Evolutionary conservation across 2,329 filamentous ascomycete species (phyloP).

Genomic region (Alternaria triticina): DNA sequence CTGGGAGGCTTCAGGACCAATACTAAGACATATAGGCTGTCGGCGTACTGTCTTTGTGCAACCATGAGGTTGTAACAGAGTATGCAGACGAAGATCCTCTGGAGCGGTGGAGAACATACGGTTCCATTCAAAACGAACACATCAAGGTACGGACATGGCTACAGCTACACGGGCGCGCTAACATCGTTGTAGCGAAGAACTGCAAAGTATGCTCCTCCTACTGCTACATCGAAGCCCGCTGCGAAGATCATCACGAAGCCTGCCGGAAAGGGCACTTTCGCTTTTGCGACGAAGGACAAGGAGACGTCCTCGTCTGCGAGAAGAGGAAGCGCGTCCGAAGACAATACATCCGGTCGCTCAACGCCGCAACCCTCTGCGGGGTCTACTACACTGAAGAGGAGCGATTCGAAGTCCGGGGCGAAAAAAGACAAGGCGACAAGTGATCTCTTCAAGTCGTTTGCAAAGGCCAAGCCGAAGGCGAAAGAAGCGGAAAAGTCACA

Average conservation of each 20-base stretch:
- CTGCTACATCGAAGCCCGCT: slow-evolving; percentile 28
- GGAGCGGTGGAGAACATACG: slow-evolving; percentile 67
- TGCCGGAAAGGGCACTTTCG: slow-evolving; percentile 25
- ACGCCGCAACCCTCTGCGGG: slow-evolving; percentile 36
- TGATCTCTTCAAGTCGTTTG: slow-evolving; percentile 80
- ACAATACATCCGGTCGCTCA: slow-evolving; percentile 44
- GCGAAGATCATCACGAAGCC: slow-evolving; percentile 16
- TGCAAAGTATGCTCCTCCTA: slow-evolving; percentile 46
- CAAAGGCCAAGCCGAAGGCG: slow-evolving; percentile 67
- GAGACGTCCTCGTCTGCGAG: slow-evolving; percentile 22
- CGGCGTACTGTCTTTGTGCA: slow-evolving; percentile 73
- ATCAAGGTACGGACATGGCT: slow-evolving; percentile 57
- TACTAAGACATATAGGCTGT: slow-evolving; percentile 62
- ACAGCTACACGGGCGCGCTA: slow-evolving; percentile 8
- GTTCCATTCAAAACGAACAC: slow-evolving; percentile 75
- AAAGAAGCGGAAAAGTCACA: slow-evolving; percentile 54
- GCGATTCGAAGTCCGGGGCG: slow-evolving; percentile 50
- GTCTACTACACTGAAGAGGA: slow-evolving; percentile 38
- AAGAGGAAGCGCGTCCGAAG: slow-evolving; percentile 38
- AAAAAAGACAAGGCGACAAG: slow-evolving; percentile 65
- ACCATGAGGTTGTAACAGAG: slow-evolving; percentile 65
- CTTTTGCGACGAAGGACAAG: slow-evolving; percentile 27
- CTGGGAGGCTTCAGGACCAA: neutral
- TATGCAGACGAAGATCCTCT: slow-evolving; percentile 65
- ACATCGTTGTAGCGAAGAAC: slow-evolving; percentile 51